Base-by-base conservation (phyloP, 331 rosid species). In the Prunus yedoensis region DNA sequence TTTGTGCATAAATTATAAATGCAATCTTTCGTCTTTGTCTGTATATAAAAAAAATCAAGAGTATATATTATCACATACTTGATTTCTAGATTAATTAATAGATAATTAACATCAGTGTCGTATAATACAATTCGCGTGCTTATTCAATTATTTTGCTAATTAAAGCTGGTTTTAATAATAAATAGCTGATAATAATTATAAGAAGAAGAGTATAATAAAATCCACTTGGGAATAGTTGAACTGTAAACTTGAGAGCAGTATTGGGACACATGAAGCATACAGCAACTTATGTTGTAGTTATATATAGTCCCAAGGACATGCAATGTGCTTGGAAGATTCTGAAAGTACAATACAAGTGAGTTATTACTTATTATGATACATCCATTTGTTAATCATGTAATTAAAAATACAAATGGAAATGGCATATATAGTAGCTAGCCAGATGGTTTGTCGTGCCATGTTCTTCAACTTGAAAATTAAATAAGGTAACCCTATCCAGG, bases 301-400 rank as follows among this genome's bases (percentile, higher is more conserved):
- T 11, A 41, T 11, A 16, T 35, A 53, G 30, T 43, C 57, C 66
- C 57, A 32, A 75, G 73, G 73, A 35, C 73, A 75, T 53, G 73
- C 79, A 63, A 63, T 62, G 32, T 74, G 63, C 71, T 51, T 63
- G 57, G 56, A 56, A 57, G 66, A 57, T 72, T 38, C 53, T 35
- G 2, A 4, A 16, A 72, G 76, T 43, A 57, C 43, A 46, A 45
- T 52, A n/a, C 49, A 28, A 27, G 41, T 72, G 62, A 62, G 46
- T 57, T n/a, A 41, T 41, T 56, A 67, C 28, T 32, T 15, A 43
- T 41, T 56, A 56, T 46, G 23, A 79, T 32, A 79, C 14, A 45
- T 30, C 57, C 45, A 45, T 59, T 59, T 58, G 68, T 25, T 69
- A 47, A 20, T 54, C 32, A 23, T 66, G 58, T 41, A 66, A 41